These are phyloP conservation scores for Decorospora gaudefroyi DNA, from an alignment of 2,329 filamentous ascomycete genomes.

Conservation along the genomic window DNA sequence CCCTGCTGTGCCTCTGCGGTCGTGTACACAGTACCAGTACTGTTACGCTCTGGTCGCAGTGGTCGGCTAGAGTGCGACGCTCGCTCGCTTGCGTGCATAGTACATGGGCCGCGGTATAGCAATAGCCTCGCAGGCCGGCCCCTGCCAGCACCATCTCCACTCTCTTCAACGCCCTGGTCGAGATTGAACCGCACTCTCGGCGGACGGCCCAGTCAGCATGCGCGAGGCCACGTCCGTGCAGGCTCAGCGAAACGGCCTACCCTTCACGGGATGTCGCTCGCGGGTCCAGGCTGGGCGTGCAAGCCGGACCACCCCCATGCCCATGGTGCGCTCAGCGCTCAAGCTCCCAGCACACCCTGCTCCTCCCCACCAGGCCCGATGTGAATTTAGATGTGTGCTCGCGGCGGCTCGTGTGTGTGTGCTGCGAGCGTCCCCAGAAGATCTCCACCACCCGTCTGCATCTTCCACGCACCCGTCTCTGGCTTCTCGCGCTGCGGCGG, in stretches of 20 bases:
- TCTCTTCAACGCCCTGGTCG: slow-evolving; percentile 25
- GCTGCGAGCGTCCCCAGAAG: slow-evolving; percentile 36
- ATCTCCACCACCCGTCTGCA: slow-evolving; percentile 44
- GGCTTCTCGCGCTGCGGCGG: slow-evolving; percentile 23
- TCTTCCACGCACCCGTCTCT: slow-evolving; percentile 24
- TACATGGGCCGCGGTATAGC: slow-evolving; percentile 18
- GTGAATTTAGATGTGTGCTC: slow-evolving; percentile 46
- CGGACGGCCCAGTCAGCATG: slow-evolving; percentile 45
- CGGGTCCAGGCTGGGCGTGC: slow-evolving; percentile 36
- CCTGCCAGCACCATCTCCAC: slow-evolving; percentile 25
- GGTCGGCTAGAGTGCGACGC: slow-evolving; percentile 29
- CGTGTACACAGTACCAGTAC: slow-evolving; percentile 21
- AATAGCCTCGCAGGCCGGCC: slow-evolving; percentile 20
- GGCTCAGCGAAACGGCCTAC: slow-evolving; percentile 31
- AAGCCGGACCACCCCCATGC: slow-evolving; percentile 36
- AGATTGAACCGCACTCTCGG: slow-evolving; percentile 37
- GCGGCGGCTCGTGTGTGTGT: slow-evolving; percentile 39
- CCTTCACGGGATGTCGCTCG: slow-evolving; percentile 26
- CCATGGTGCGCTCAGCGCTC: slow-evolving; percentile 32
- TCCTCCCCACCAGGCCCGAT: slow-evolving; percentile 40
- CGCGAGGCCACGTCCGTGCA: slow-evolving; percentile 34
- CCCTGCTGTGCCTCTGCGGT: slow-evolving; percentile 28
- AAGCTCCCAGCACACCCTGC: too few relatives aligned
- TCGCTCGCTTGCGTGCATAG: slow-evolving; percentile 46
- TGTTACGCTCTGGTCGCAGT: slow-evolving; percentile 34